Evolutionary conservation across 192 early-diverging fungal genomes (phyloP).

Genomic region (Phlyctochytrium arcticum): DNA sequence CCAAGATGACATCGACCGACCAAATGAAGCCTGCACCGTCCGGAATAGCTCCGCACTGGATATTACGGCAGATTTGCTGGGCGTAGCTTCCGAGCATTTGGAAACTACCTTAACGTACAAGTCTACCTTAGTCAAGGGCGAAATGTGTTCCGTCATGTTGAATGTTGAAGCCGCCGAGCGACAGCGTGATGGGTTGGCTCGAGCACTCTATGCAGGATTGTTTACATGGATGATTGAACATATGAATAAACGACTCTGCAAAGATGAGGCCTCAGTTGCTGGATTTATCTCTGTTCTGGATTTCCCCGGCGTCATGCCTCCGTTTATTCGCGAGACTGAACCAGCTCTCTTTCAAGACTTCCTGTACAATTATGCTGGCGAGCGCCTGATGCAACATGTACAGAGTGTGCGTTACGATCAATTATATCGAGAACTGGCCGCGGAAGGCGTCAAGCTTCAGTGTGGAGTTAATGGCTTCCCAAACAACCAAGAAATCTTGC

Average conservation of each 20-base stretch:
- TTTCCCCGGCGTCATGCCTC: conserved; percentile 54
- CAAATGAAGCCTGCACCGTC: conserved; percentile 60
- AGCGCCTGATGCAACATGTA: conserved; percentile 56
- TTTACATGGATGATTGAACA: conserved; percentile 72
- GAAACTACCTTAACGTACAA: conserved; percentile 65
- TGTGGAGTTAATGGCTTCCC: conserved; percentile 38
- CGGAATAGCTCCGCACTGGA: conserved; percentile 62
- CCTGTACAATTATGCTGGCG: conserved; percentile 42
- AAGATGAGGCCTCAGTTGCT: conserved; percentile 58
- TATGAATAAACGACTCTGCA: conserved; percentile 74
- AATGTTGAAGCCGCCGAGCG: conserved; percentile 62
- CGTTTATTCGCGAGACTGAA: not conserved
- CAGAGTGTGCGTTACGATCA: conserved; percentile 49
- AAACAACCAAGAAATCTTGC: conserved; percentile 9
- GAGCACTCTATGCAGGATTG: conserved; percentile 71
- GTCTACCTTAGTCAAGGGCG: conserved; percentile 62
- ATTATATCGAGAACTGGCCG: conserved; percentile 32
- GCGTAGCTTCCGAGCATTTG: conserved; percentile 59
- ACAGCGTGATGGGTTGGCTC: conserved; percentile 76
- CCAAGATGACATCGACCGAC: conserved; percentile 29
- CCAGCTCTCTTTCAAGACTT: conserved; percentile 40
- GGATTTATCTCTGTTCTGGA: conserved; percentile 81
- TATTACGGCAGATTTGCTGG: conserved; percentile 67
- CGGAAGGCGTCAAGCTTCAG: conserved; percentile 42
- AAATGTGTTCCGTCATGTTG: conserved; percentile 79